Evolutionary conservation across 805 yeast species (phyloP), one percentile per base, ranked within the genome.

Genomic region (Kodamaea nitidulidarum): DNA sequence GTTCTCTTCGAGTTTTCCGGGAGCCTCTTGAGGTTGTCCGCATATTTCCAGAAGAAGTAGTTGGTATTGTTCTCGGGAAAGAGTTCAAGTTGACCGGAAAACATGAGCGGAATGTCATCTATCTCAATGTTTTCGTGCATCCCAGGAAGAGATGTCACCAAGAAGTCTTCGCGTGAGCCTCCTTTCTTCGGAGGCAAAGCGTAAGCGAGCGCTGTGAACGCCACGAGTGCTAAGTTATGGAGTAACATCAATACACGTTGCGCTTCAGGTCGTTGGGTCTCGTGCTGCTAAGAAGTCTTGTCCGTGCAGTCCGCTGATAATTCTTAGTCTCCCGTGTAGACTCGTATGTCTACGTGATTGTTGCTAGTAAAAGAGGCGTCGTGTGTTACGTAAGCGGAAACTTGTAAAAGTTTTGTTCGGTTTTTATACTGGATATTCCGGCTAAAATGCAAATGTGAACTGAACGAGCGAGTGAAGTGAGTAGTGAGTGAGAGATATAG

Each of bases 1-100:
- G 84, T 70, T 45, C 71, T 71, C 47, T 71, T 64, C 28, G 50
- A 49, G 16, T 69, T 58, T 29, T 55, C 61, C 0, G 58, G 58
- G 8, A 50, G 40, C 36, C 59, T 56, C 25, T 29, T 29, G 21
- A 22, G 33, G 8, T 42, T 39, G 44, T 68, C 72, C n/a, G 42
- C 63, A 39, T 80, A 81, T 52, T 76, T 78, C 95, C 95, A 86
- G 56, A 86, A 88, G 54, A 84, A 88, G 51, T 85, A 72, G 49
- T 75, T 71, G 21, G 82, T 78, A 28, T 73, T 62, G 44, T 71
- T 70, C 28, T 71, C 76, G 2, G 72, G 63, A 42, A 71, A 71
- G 14, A 82, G 60, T 42, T 78, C 78, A 8, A 87, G 51, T 46
- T 81, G 83, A 2, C 95, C 87, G 3, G 87, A 76, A 56, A 70